phyloP scores from a whole-genome alignment of 2,329 filamentous ascomycete genomes.

The Lecanosticta acicola region DNA sequence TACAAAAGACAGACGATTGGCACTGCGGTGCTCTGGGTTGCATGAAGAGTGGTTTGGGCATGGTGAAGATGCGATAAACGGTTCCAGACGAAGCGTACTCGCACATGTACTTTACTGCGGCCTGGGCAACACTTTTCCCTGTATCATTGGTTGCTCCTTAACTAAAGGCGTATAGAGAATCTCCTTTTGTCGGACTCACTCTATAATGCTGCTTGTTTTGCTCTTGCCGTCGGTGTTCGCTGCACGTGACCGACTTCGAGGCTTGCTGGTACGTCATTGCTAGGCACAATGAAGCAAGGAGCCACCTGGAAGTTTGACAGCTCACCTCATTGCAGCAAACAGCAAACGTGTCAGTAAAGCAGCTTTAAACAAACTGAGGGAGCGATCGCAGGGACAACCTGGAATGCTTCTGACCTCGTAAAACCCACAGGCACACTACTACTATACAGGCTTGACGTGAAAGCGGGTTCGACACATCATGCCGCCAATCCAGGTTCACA shows the following conservation, averaged over 20 bases:
- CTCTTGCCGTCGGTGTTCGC: not conserved
- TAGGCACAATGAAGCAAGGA: constrained; percentile 1
- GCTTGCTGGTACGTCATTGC: constrained; percentile 7
- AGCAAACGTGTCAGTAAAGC: constrained; percentile 6
- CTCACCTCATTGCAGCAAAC: constrained; percentile 5
- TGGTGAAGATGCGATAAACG: constrained; percentile 15
- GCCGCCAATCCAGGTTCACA: constrained; percentile 9
- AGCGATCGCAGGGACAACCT: not conserved
- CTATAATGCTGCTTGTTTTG: not conserved
- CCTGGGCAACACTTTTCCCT: constrained; percentile 29
- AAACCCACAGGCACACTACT: not conserved
- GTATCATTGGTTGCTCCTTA: constrained; percentile 30
- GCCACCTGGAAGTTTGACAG: not conserved
- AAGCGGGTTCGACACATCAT: not conserved
- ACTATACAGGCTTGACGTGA: too few species aligned
- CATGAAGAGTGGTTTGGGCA: constrained; percentile 20
- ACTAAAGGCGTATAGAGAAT: constrained; percentile 28
- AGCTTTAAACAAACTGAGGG: too few species aligned
- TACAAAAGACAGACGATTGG: constrained; percentile 12
- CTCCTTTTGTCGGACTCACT: constrained; percentile 8
- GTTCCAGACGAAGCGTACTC: constrained; percentile 20
- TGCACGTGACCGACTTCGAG: not conserved
- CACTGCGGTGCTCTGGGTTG: constrained; percentile 21
- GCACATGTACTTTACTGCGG: constrained; percentile 29
- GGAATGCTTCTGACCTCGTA: not conserved